Evolutionary conservation across 1,284 basidiomycete genomes (phyloP), one percentile per base, ranked within the genome.

Genomic region (Rhizoctonia solani): DNA sequence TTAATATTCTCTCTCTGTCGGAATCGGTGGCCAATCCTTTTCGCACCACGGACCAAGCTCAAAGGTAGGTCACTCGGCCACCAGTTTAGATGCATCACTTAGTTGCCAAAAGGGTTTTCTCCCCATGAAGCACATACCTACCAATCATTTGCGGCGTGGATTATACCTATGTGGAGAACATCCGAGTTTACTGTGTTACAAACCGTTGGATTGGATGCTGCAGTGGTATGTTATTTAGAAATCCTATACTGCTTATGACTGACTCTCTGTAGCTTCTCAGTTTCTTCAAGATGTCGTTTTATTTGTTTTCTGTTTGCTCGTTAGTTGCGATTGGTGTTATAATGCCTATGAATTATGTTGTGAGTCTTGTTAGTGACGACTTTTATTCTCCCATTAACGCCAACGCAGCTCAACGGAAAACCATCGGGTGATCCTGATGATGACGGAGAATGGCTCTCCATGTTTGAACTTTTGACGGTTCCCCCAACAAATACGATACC

Each of bases 131-230:
- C 89, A 0, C 92, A 95, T 74, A 86, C 87, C 4, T 89, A 90
- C 72, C 82, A 85, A 68, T 87, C 89, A 0, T 91, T 96, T 78
- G 94, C 98, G 77, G 93, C 93, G 21, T 99, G 96, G 96, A 92
- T 98, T 71, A 76, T 94, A 71, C 96, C 96, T 0, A 98, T 95
- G 0, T 82, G 98, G 66, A 82, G 84, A 67, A 93, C 91, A 0
- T 93, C 92, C 47, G 96, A 98, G 75, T 93, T 92, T 73, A 91
- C 92, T 2, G 88, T 98, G n/a, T 81, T 98, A 0, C 95, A 98
- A 75, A 95, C 96, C 44, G 95, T 98, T 11, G 96, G 96, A 0
- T 79, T 99, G 54, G 96, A 99, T 77, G 96, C 95, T 42, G 94
- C 94, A 4, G 94, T 98, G 72, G 93, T 88, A 72, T 70, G 82